Evolutionary conservation across 2,329 filamentous ascomycete genomes (phyloP).

Genomic region (Periconia macrospinosa): DNA sequence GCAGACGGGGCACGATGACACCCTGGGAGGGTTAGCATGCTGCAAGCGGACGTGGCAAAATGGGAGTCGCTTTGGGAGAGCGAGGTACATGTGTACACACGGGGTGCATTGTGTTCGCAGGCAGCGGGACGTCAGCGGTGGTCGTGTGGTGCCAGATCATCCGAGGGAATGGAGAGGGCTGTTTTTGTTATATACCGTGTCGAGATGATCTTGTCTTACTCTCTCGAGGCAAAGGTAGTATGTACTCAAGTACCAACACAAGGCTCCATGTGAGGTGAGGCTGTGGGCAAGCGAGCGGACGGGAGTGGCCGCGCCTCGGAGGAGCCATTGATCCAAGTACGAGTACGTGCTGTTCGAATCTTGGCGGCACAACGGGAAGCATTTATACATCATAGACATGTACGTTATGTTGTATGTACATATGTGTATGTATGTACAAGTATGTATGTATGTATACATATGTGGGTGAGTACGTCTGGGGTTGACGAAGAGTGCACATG

Average conservation of each 20-base stretch:
- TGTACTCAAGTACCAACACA: too few species aligned
- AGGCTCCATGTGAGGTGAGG: too few species aligned
- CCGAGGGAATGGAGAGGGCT: slow-evolving; percentile 1
- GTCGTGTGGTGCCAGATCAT: slow-evolving; percentile 43
- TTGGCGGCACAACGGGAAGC: too few species aligned
- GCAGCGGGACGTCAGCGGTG: slow-evolving; percentile 19
- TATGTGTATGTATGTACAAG: too few species aligned
- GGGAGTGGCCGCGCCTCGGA: too few species aligned
- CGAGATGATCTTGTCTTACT: too few species aligned
- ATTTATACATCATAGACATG: too few species aligned
- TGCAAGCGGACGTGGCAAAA: slow-evolving; percentile 43
- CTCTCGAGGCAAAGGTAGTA: too few species aligned
- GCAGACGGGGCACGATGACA: slow-evolving; percentile 38
- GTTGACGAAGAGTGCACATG: neutral
- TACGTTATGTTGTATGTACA: neutral
- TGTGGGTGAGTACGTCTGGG: neutral
- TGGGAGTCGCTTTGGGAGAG: slow-evolving; percentile 36
- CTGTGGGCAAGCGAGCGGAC: too few species aligned
- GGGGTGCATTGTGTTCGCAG: slow-evolving; percentile 8
- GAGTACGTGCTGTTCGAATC: too few species aligned
- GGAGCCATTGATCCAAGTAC: too few species aligned
- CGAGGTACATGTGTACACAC: neutral
- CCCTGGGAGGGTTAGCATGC: slow-evolving; percentile 33
- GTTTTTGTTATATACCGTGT: slow-evolving; percentile 22
- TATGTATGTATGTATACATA: neutral